Base-by-base conservation (phyloP, 306 rosid genomes). In the Trifolium fragiferum region DNA sequence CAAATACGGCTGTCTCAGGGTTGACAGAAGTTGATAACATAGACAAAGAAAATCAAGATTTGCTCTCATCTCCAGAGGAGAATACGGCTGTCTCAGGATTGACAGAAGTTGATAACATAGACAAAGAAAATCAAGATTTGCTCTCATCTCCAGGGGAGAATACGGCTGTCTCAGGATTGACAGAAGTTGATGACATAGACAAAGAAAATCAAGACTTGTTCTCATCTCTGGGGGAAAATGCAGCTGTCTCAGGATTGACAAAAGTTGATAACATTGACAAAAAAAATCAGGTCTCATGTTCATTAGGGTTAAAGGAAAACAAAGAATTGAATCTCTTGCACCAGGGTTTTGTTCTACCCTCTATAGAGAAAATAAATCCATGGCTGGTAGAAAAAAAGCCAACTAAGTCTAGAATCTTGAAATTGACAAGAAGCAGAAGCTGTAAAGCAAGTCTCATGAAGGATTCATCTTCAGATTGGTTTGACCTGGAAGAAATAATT, bases 381-480 rank as follows among this genome's bases (percentile, higher is more conserved):
- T 68, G 84, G 80, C 66, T 32, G 19, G 32, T 81, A 38, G 90
- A 84, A 64, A 78, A 49, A 12, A 72, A 68, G 72, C 54, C 55
- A 33, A 49, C 83, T 58, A 67, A 65, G 51, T 81, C 84, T 80
- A 80, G 70, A 62, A 66, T 53, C 53, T 68, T 73, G 81, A 84
- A 72, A 59, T 77, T 86, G 44, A 71, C 83, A 55, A 89, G 94
- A 84, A 94, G 90, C 78, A 86, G 86, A 82, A 94, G 98, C 76
- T 90, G 97, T 76, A 88, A 73, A 81, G 95, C 90, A 50, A 87
- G 84, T 80, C 81, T 91, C 67, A 66, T 83, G 85, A 79, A 77
- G 68, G 80, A 73, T 74, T 67, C 68, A 21, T 80, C 85, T 81
- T 40, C 78, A 13, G 78, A 66, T 76, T 86, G 86, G 92, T 84